Conservation (phyloP, 2,329 filamentous ascomycete species). For the Lecanicillium sp. region DNA sequence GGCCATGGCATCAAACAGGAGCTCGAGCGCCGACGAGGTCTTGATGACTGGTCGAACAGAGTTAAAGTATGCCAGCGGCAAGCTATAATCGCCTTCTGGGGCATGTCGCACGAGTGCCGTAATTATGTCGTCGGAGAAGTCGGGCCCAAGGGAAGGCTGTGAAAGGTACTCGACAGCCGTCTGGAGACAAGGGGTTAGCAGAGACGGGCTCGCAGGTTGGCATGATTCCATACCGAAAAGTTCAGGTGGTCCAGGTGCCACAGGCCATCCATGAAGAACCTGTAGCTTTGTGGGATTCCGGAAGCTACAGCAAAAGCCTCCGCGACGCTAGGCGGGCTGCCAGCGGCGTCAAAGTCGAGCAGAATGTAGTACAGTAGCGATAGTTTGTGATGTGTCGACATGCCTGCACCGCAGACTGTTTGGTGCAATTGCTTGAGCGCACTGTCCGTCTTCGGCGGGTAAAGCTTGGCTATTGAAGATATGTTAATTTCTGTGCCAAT, state of each 20-base stretch:
- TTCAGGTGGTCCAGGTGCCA: conserved; percentile 72
- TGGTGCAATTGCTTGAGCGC: conserved; percentile 63
- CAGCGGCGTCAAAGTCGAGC: conserved; percentile 58
- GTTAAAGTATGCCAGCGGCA: conserved; percentile 73
- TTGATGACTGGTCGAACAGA: conserved; percentile 67
- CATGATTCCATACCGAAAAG: conserved; percentile 44
- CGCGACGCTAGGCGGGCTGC: conserved; percentile 42
- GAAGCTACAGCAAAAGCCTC: conserved; percentile 52
- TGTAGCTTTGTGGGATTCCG: conserved; percentile 67
- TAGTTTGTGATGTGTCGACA: conserved; percentile 69
- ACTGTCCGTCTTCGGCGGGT: conserved; percentile 65
- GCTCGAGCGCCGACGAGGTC: conserved; percentile 50
- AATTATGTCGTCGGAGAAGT: conserved; percentile 79
- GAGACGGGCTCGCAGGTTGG: rapidly evolving
- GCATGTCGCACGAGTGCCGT: conserved; percentile 57
- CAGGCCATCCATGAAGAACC: conserved; percentile 72
- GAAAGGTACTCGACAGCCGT: conserved; percentile 67
- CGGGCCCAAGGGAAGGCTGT: conserved; percentile 70
- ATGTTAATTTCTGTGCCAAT: not conserved
- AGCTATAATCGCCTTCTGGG: conserved; percentile 49
- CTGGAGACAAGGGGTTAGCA: conserved; percentile 30
- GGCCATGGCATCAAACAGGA: conserved; percentile 63
- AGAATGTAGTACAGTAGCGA: conserved; percentile 79
- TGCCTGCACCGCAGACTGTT: conserved; percentile 56
- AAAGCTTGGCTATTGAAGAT: conserved; percentile 47